Percentiles rank a stretch among this genome's conserved stretches.
phyloP scores from a whole-genome alignment of 1,284 basidiomycete species.

The Gomphus bonarii region DNA sequence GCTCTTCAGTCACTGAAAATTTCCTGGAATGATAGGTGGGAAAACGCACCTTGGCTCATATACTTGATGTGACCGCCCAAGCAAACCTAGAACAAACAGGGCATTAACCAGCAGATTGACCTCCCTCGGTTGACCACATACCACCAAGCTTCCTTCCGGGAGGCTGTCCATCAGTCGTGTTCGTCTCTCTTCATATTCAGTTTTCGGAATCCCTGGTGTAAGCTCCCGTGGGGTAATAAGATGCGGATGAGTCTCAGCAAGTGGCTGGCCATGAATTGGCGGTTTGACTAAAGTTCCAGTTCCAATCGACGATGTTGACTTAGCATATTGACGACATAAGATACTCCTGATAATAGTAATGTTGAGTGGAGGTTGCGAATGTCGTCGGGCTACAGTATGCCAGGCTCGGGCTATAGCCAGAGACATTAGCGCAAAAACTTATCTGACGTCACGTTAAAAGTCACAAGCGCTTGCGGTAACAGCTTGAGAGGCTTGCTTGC shows the following conservation, averaged over 20 bases:
- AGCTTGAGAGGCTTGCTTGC: neutral
- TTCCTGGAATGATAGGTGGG: neutral
- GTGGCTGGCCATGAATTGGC: constrained; percentile 67
- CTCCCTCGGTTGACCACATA: constrained; percentile 52
- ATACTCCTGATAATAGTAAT: neutral
- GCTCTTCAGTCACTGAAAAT: neutral
- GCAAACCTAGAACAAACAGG: constrained; percentile 27
- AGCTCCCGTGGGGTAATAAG: constrained; percentile 60
- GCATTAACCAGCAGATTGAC: constrained; percentile 5
- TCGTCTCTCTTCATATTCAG: constrained; percentile 80
- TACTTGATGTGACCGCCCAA: constrained; percentile 2
- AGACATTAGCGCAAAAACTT: neutral
- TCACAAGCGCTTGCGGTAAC: neutral
- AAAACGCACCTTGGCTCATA: constrained; percentile 10
- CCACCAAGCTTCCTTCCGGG: constrained; percentile 69
- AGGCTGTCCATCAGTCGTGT: constrained; percentile 65
- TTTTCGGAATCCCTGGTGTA: constrained; percentile 74
- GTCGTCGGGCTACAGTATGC: neutral
- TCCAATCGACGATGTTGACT: neutral
- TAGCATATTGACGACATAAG: neutral
- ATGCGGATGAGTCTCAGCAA: constrained; percentile 70
- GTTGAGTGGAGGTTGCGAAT: too few species aligned
- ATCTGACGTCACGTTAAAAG: neutral
- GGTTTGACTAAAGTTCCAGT: constrained; percentile 36
- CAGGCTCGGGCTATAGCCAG: neutral